Percentiles rank a stretch among this genome's conserved stretches.
phyloP scores from a whole-genome alignment of 2,329 filamentous ascomycete species.

The Penicillium brasilianum region DNA sequence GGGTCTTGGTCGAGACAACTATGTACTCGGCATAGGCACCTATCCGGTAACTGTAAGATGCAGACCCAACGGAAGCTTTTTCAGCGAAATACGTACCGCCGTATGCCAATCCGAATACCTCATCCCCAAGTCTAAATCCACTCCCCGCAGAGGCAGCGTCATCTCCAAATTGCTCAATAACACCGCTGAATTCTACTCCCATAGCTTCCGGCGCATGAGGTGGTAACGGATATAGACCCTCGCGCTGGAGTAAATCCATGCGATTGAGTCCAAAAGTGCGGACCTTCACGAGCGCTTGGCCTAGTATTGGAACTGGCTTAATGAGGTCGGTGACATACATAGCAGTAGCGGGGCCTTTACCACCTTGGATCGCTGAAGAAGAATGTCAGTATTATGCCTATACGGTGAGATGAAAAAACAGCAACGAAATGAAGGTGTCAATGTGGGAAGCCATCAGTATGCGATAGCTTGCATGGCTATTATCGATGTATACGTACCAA shows the following conservation, averaged over 20 bases:
- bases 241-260: conserved; percentile 55
- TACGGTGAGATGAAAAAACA: background rate
- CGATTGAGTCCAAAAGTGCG: conserved; percentile 79
- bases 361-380: conserved; percentile 61
- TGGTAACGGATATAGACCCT: conserved; percentile 53
- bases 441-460: background rate
- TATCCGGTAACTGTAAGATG: conserved; percentile 32
- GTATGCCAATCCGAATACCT: conserved; percentile 87
- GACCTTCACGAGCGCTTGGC: conserved; percentile 79
- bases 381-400: background rate
- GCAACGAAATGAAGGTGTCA: background rate
- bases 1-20: conserved; percentile 75
- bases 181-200: conserved; percentile 55
- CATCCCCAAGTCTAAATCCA: conserved; percentile 73
- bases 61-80: background rate
- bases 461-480: background rate
- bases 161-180: conserved; percentile 42
- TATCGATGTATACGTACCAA: too few relatives aligned
- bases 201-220: conserved; percentile 51
- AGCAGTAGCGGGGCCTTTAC: conserved; percentile 59
- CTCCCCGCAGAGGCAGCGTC: conserved; percentile 44
- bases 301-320: too few relatives aligned
- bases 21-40: conserved; percentile 85
- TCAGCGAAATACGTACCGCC: conserved; percentile 58
- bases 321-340: conserved; percentile 60